Base-by-base conservation (phyloP, 176 grass and related monocot genomes). In the Elaeis guineensis region DNA sequence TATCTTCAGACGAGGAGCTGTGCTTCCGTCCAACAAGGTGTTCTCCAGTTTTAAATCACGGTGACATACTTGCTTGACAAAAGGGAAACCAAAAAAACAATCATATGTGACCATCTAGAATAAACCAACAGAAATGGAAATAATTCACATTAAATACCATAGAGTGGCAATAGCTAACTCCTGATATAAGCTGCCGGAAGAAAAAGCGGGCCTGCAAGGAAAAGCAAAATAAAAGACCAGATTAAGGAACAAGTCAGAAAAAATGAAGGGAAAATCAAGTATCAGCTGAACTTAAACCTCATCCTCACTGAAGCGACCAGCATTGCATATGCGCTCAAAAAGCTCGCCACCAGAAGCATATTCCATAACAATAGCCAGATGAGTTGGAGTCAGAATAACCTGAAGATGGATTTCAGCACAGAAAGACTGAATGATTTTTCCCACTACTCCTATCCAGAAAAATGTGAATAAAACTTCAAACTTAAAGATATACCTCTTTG, bases 341-440 rank as follows among this genome's bases (percentile, higher is more conserved):
- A 97, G 78, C 62, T 97, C 92, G 69, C 92, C 92, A 59, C 87
- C 81, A 80, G 92, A 97, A 21, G 87, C 87, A 78, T 97, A 97
- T 82, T 97, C 92, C 92, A 97, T 97, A 35, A 97, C 92, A 65
- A 97, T 97, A 69, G 92, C 92, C 61, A 97, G 83, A 85, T 97
- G 92, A 18, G 92, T 97, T n/a, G 92, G 92, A 25, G 92, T 97
- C 80, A 97, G 78, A 85, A 97, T 91, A 69, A 97, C 92, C 92
- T 97, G 57, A 65, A 54, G 49, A 50, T 19, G 44, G 15, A 44
- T 44, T 14, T 44, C 35, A 44, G 9, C 8, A n/a, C 2, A 51
- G 16, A 16, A 6, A 19, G 23, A 49, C 11, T 51, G 17, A 61
- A 57, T 17, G 16, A 28, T 51, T 25, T 26, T 58, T 23, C 50